Evolutionary conservation across 2,329 filamentous ascomycete genomes (phyloP).

Genomic region (Tolypocladium cylindrosporum): DNA sequence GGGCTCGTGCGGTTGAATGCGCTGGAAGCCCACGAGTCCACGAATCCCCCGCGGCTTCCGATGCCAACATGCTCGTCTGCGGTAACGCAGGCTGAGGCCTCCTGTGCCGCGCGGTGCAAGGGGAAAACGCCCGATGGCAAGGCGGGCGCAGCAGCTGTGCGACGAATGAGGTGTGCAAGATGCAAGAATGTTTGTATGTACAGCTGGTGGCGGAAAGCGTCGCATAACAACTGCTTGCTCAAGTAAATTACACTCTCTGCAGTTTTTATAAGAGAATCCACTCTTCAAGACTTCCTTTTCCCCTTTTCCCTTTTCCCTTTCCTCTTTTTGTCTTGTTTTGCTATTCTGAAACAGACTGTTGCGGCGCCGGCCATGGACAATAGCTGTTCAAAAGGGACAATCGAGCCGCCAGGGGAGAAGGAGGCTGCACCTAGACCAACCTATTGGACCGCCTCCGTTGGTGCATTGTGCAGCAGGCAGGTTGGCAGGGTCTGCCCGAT

Average conservation of each 20-base stretch:
- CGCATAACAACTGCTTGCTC: neutral
- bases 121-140: neutral
- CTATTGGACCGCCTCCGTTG: neutral
- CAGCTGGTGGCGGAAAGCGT: neutral
- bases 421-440: neutral
- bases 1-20: neutral
- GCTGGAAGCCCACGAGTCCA: neutral
- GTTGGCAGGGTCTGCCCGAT: neutral
- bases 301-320: too few species aligned
- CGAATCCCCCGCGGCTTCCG: neutral
- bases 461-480: neutral
- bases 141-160: neutral
- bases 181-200: neutral
- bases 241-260: neutral
- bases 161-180: neutral
- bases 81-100: neutral
- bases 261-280: neutral
- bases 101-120: neutral
- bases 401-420: neutral
- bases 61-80: neutral
- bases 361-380: neutral
- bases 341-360: neutral
- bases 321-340: too few species aligned
- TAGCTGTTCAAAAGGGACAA: neutral
- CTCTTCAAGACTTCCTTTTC: too few species aligned